Base-by-base conservation (phyloP, 2,329 filamentous ascomycete genomes). In the Ophiostoma novo-ulmi region DNA sequence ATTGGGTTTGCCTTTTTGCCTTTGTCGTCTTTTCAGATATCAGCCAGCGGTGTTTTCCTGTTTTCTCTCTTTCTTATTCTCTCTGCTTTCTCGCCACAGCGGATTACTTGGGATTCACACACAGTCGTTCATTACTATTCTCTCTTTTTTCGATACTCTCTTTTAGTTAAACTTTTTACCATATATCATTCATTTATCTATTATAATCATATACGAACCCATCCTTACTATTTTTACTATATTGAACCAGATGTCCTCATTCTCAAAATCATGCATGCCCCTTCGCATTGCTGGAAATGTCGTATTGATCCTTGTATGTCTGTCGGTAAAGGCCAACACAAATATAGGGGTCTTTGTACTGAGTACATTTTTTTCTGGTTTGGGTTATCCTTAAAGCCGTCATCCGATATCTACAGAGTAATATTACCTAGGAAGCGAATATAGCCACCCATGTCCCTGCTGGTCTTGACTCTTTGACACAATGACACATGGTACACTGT, bases 21-120 rank as follows among this genome's bases (percentile, higher is more conserved):
- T 26, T 26, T 26, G 26, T 26, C 52, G 22, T 58, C 17, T 48
- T 48, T 48, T 48, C 52, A 58, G n/a, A 71, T 55, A 69, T 61
- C 44, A 70, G 69, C 67, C 52, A 71, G 68, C 65, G 68, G 67
- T 41, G 38, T 41, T 48, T 66, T 69, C 26, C 48, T 36, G 22
- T 52, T n/a, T 44, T 39, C 55, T 44, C 13, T 35, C 5, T 36
- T 38, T 35, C 20, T 63, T 63, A 5, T 20, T 48, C 10, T 44
- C 41, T 44, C 44, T 48, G 44, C 5, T 48, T 48, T 8, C 17
- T 20, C 10, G 17, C 44, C 7, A 48, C 17, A 39, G 36, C 52
- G 52, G 52, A 58, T 26, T 13, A 26, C 22, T 13, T 58, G 44
- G 63, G 63, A 39, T 65, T 36, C 41, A 7, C 38, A 48, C 44